These are phyloP conservation scores for Globisporangium solare DNA, from an alignment of 352 stramenopile genomes.

Conservation along the genomic window DNA sequence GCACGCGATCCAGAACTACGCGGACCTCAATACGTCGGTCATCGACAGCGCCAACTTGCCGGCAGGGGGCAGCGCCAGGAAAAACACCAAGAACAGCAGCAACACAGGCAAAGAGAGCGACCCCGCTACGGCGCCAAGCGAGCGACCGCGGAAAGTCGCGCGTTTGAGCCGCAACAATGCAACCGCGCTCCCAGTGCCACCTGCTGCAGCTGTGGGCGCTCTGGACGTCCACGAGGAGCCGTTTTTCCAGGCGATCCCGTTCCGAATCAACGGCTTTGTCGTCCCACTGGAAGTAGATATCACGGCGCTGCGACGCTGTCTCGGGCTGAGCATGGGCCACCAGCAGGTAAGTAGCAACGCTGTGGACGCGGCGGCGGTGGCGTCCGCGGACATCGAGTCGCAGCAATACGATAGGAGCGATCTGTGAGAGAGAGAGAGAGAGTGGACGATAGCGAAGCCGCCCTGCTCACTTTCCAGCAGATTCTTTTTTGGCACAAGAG, in stretches of 20 bases:
- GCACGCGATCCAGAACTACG: conserved; percentile 35
- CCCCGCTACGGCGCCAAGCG: conserved; percentile 11
- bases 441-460: neutral
- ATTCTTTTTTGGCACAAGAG: neutral
- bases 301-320: conserved; percentile 42
- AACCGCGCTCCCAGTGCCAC: neutral
- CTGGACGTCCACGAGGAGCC: conserved; percentile 33
- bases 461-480: neutral
- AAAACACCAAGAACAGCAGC: conserved; percentile 24
- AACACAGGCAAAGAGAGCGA: conserved; percentile 17
- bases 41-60: conserved; percentile 12
- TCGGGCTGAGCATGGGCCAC: conserved; percentile 25
- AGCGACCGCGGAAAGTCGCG: conserved; percentile 44
- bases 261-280: conserved; percentile 71
- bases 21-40: conserved; percentile 30
- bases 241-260: conserved; percentile 56
- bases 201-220: conserved; percentile 12
- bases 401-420: conserved; percentile 9
- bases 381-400: conserved; percentile 6
- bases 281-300: conserved; percentile 70
- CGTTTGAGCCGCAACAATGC: conserved; percentile 19
- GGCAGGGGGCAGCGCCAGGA: conserved; percentile 6
- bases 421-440: neutral
- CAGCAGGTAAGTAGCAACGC: conserved; percentile 9
- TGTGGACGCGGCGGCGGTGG: conserved; percentile 14